Evolutionary conservation across 225 moss, liverwort and hornwort genomes (phyloP).

Genomic region (Takakia lepidozioides): DNA sequence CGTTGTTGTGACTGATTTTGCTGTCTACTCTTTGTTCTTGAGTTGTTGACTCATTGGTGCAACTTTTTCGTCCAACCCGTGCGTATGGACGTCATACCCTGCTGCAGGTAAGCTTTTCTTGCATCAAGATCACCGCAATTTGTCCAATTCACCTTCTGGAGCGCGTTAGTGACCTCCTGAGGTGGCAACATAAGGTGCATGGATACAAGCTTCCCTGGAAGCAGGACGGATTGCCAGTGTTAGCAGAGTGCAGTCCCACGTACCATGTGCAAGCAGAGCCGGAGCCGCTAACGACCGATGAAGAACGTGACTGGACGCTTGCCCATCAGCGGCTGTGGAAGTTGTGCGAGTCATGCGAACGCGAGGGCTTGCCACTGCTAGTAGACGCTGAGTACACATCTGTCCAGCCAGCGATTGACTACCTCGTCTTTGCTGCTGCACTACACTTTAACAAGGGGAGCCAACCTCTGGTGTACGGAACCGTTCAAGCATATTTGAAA

Average conservation of each 20-base stretch:
- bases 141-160: slow-evolving; percentile 68
- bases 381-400: slow-evolving; percentile 81
- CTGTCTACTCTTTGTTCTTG: too few species aligned
- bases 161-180: slow-evolving; percentile 70
- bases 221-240: slow-evolving; percentile 60
- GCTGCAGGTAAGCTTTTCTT: slow-evolving; percentile 64
- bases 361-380: slow-evolving; percentile 56
- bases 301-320: slow-evolving; percentile 48
- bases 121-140: slow-evolving; percentile 88
- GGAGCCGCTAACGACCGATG: slow-evolving; percentile 54
- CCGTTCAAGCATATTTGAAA: slow-evolving; percentile 83
- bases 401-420: slow-evolving; percentile 89
- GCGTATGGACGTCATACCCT: not conserved
- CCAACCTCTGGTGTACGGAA: slow-evolving; percentile 58
- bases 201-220: slow-evolving; percentile 69
- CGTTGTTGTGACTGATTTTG: too few species aligned
- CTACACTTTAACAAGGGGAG: slow-evolving; percentile 59
- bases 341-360: slow-evolving; percentile 60
- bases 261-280: slow-evolving; percentile 62
- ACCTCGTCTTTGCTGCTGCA: slow-evolving; percentile 51
- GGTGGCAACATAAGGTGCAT: slow-evolving; percentile 71
- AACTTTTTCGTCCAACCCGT: not conserved
- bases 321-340: slow-evolving; percentile 58
- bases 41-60: not conserved
- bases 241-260: slow-evolving; percentile 67